Percentiles rank a stretch among this genome's conserved stretches.
These are phyloP conservation scores for Irpex sp. DNA, from an alignment of 1,284 basidiomycete genomes.

Conservation along the genomic window DNA sequence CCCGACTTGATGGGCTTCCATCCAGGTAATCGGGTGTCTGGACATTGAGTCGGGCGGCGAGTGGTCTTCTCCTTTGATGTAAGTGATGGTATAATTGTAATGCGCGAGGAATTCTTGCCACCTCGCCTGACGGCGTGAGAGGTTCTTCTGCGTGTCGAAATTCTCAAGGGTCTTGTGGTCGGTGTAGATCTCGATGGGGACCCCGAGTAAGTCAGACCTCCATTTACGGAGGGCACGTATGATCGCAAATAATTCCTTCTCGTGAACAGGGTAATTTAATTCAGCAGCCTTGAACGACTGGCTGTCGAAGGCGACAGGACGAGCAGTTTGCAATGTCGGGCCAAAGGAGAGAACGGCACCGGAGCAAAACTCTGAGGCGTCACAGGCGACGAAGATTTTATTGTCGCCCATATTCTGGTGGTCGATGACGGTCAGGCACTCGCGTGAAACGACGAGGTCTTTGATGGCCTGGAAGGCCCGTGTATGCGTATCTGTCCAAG, in stretches of 20 bases:
- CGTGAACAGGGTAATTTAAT: not conserved
- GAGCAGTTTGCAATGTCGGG: not conserved
- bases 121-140: slow-evolving; percentile 29
- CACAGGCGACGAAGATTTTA: slow-evolving; percentile 23
- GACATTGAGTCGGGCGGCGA: slow-evolving; percentile 34
- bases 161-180: slow-evolving; percentile 37
- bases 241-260: slow-evolving; percentile 21
- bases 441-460: slow-evolving; percentile 19
- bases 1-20: not conserved
- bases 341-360: slow-evolving; percentile 23
- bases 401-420: slow-evolving; percentile 26
- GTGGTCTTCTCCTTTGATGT: slow-evolving; percentile 34
- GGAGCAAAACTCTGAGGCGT: slow-evolving; percentile 23
- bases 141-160: slow-evolving; percentile 31
- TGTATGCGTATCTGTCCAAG: slow-evolving; percentile 29
- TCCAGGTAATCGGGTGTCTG: slow-evolving; percentile 18
- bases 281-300: not conserved
- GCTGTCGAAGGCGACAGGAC: slow-evolving; percentile 1
- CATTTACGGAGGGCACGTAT: slow-evolving; percentile 27
- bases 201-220: slow-evolving; percentile 28
- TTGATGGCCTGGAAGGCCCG: slow-evolving; percentile 38
- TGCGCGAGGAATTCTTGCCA: slow-evolving; percentile 36
- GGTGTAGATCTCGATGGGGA: slow-evolving; percentile 29
- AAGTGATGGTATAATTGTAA: slow-evolving; percentile 31
- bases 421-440: slow-evolving; percentile 29